Evolutionary conservation across 768 basidiomycete species (phyloP).

Genomic region (Agrocybe praecox): DNA sequence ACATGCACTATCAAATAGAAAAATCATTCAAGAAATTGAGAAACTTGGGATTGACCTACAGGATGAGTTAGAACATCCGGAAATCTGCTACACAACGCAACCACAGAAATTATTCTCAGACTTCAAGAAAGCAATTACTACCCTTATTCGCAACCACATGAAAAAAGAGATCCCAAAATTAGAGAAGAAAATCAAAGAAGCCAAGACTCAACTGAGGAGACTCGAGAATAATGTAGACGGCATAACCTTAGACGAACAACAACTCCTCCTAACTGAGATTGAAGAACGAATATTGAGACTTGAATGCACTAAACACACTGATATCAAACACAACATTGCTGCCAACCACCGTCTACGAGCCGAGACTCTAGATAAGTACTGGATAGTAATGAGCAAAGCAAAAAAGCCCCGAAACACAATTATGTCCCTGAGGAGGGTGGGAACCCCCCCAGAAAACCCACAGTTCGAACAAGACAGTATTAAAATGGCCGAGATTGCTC

Average conservation of each 20-base stretch:
- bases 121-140: not conserved
- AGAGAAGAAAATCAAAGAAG: not conserved
- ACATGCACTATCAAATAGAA: slow-evolving; percentile 23
- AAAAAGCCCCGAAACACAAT: slow-evolving; percentile 6
- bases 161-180: not conserved
- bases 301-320: not conserved
- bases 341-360: not conserved
- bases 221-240: too few species aligned
- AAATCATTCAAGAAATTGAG: not conserved
- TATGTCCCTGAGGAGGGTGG: not conserved
- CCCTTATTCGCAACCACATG: not conserved
- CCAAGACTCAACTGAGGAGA: not conserved
- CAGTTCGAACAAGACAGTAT: not conserved
- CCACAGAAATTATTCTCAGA: not conserved
- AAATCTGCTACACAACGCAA: too few species aligned
- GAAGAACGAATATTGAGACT: too few species aligned
- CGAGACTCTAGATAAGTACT: slow-evolving; percentile 4
- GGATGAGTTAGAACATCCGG: not conserved
- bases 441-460: not conserved
- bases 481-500: slow-evolving; percentile 3
- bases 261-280: too few species aligned
- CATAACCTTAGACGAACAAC: too few species aligned
- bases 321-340: slow-evolving; percentile 2
- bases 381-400: slow-evolving; percentile 3
- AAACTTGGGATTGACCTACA: not conserved